These are phyloP conservation scores for Apiotrichum sp. DNA, from an alignment of 1,284 basidiomycete genomes.

Conservation along the genomic window DNA sequence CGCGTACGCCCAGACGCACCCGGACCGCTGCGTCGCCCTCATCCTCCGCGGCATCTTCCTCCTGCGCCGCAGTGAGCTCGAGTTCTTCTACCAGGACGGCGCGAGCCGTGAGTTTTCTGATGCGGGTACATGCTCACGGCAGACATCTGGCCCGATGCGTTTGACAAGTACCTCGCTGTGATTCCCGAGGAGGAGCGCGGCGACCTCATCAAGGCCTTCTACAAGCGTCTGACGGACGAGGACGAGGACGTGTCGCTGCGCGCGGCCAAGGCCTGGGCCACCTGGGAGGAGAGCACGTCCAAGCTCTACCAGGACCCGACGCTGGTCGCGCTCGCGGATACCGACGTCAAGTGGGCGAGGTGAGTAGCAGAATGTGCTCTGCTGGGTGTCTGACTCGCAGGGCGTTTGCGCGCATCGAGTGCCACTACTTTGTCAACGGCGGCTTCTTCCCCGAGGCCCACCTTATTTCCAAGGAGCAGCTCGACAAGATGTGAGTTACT, in stretches of 20 bases:
- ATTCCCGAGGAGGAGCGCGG: slow-evolving; percentile 72
- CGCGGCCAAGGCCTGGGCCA: slow-evolving; percentile 69
- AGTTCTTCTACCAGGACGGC: slow-evolving; percentile 79
- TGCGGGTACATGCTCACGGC: neutral
- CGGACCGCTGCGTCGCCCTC: slow-evolving; percentile 69
- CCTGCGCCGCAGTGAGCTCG: slow-evolving; percentile 73
- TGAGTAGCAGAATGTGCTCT: slow-evolving; percentile 33
- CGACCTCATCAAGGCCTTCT: slow-evolving; percentile 71
- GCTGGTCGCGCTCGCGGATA: slow-evolving; percentile 63
- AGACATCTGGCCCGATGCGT: slow-evolving; percentile 75
- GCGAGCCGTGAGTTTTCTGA: slow-evolving; percentile 25
- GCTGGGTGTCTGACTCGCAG: slow-evolving; percentile 45
- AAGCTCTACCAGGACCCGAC: slow-evolving; percentile 64
- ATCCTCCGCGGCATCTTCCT: slow-evolving; percentile 90
- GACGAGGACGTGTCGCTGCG: slow-evolving; percentile 53
- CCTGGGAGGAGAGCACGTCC: slow-evolving; percentile 86
- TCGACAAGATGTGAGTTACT: slow-evolving; percentile 76
- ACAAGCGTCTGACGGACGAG: slow-evolving; percentile 71
- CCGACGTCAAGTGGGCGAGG: slow-evolving; percentile 66
- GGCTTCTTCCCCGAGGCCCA: slow-evolving; percentile 79
- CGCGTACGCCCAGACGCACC: slow-evolving; percentile 80
- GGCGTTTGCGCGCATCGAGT: slow-evolving; percentile 84
- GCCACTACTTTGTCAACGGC: slow-evolving; percentile 81
- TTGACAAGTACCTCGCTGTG: slow-evolving; percentile 72
- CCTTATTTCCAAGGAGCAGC: slow-evolving; percentile 71